Base-by-base conservation (phyloP, 2,329 filamentous ascomycete genomes). In the Neofusicoccum parvum region DNA sequence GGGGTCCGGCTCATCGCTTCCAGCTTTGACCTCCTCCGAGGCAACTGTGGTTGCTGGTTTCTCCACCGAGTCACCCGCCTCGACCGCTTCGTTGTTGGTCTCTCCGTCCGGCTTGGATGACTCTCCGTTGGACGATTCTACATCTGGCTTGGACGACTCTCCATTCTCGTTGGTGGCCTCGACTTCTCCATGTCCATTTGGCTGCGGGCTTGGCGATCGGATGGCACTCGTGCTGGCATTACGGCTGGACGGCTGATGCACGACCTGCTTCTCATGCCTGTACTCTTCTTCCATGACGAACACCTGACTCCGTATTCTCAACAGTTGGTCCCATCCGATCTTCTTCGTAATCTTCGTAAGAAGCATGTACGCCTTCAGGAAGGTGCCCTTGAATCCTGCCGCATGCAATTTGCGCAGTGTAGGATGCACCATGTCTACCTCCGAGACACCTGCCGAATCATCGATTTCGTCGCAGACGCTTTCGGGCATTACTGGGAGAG, bases 271-370 rank as follows among this genome's bases (percentile, higher is more conserved):
- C 80, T 98, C 95, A 65, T 90, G 91, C 56, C 95, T 88, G 76
- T 99, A 99, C 78, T 99, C 95, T 74, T 99, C 95, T 77, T 99
- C 95, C 95, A 99, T 99, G 56, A 99, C 95, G 72, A 99, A 99
- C 1, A 99, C 95, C 68, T 94, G 94, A 80, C 94, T 98, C 70
- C 95, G 87, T 73, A 96, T 97, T 78, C 92, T 96, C 60, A 99
- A 83, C 23, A 99, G 84, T 75, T 97, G 92, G 72, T 99, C 95
- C 95, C 95, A 99, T 45, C 95, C 95, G 72, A 99, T 97, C 79
- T 95, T 94, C 67, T 92, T 90, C 0, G 94, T 96, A 83, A 99
- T 94, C 76, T 97, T 94, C 0, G 95, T 98, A 68, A 99, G 83
- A 39, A 99, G 90, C 69, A 89, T 89, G 80, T 99, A 99, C 1